Evolutionary conservation across 257 asterid genomes (phyloP).

Genomic region (Plectranthus barbatus): DNA sequence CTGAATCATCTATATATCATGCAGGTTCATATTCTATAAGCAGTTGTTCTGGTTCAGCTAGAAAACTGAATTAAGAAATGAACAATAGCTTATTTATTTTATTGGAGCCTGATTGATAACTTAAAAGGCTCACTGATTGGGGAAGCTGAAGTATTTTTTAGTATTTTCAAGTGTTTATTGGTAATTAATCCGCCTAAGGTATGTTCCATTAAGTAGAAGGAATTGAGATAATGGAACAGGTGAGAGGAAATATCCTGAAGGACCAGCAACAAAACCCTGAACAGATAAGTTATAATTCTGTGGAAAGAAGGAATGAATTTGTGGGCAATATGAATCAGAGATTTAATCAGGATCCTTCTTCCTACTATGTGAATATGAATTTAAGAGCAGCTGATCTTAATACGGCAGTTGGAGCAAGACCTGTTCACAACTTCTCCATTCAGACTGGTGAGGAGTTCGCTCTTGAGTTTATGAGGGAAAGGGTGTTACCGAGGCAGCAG

Average conservation of each 20-base stretch:
- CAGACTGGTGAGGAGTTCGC: slow-evolving; percentile 13
- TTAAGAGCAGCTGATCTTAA: slow-evolving; percentile 25
- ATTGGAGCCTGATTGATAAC: slow-evolving; percentile 39
- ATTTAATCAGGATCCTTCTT: background rate
- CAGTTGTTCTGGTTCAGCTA: slow-evolving; percentile 9
- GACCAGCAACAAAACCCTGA: slow-evolving; percentile 47
- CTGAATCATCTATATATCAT: slow-evolving; percentile 16
- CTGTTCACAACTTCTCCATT: slow-evolving; percentile 20
- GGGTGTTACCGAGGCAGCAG: slow-evolving; percentile 50
- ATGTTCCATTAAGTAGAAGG: slow-evolving; percentile 3
- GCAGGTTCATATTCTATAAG: slow-evolving; percentile 15
- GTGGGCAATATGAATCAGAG: background rate
- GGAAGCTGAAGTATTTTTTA: slow-evolving; percentile 5
- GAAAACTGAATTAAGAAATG: slow-evolving; percentile 22
- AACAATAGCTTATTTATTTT: slow-evolving; percentile 23
- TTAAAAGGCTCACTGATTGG: slow-evolving; percentile 2
- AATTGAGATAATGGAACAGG: slow-evolving; percentile 41
- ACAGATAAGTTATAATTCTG: slow-evolving; percentile 40
- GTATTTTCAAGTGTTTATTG: slow-evolving; percentile 1
- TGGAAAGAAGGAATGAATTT: slow-evolving; percentile 45
- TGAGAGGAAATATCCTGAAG: slow-evolving; percentile 34
- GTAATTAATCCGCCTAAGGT: slow-evolving; percentile 1
- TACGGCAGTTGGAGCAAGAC: slow-evolving; percentile 45
- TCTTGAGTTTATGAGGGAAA: slow-evolving; percentile 8
- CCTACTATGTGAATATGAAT: too few species aligned